phyloP scores from a whole-genome alignment of 768 basidiomycete genomes.

The Scleroderma bovista region DNA sequence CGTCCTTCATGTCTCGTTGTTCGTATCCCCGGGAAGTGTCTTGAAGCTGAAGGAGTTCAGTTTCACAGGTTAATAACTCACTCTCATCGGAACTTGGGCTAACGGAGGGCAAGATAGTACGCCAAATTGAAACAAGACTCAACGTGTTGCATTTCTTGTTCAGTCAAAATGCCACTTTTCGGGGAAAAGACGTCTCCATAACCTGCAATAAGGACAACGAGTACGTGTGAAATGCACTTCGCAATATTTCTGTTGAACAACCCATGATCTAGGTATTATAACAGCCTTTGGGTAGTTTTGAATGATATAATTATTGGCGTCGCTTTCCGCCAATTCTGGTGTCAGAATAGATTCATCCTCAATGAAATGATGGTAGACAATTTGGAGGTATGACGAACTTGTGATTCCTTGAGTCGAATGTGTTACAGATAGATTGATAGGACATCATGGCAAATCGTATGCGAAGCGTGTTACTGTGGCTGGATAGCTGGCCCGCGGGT shows the following conservation, averaged over 20 bases:
- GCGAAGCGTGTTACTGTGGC: conserved; percentile 62
- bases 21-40: background rate
- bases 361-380: conserved; percentile 31
- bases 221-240: conserved; percentile 31
- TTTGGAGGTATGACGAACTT: conserved; percentile 38
- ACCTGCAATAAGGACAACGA: conserved; percentile 63
- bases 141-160: conserved; percentile 38
- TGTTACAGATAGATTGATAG: conserved; percentile 6
- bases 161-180: conserved; percentile 32
- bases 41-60: conserved; percentile 16
- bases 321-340: conserved; percentile 64
- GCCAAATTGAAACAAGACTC: conserved; percentile 56
- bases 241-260: background rate
- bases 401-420: background rate
- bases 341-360: conserved; percentile 54
- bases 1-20: background rate
- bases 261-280: conserved; percentile 65
- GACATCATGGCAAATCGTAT: conserved; percentile 30
- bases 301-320: conserved; percentile 88
- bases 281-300: conserved; percentile 82
- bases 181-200: conserved; percentile 27
- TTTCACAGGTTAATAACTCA: conserved; percentile 15
- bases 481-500: conserved; percentile 94
- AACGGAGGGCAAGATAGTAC: conserved; percentile 32
- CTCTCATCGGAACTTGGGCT: background rate